A percentile compares a stretch with the other conserved stretches of the same genome.
phyloP scores from a whole-genome alignment of 2,329 filamentous ascomycete species.

The Ophiostoma himal-ulmi region DNA sequence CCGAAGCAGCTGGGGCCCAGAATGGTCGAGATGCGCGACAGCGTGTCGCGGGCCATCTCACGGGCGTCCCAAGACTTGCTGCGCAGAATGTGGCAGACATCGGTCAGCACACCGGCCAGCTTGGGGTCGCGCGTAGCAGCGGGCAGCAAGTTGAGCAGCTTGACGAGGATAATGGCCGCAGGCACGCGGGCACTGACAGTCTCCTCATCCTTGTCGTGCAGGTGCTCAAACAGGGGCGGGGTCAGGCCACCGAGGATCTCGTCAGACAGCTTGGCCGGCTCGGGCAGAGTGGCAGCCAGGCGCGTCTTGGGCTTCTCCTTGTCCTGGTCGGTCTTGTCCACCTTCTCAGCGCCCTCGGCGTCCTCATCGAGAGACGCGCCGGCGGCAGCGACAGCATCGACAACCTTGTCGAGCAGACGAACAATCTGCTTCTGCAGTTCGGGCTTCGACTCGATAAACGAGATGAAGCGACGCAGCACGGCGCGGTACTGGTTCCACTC shows the following conservation, averaged over 20 bases:
- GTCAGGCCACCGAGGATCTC: conserved; percentile 72
- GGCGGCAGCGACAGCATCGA: conserved; percentile 65
- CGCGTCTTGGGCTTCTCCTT: conserved; percentile 31
- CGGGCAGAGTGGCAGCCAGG: conserved; percentile 62
- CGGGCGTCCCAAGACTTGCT: conserved; percentile 83
- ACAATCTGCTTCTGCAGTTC: conserved; percentile 83
- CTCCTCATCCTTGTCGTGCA: conserved; percentile 91
- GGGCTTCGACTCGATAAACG: conserved; percentile 72
- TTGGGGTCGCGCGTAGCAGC: conserved; percentile 64
- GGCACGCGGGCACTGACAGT: conserved; percentile 90
- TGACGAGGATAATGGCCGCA: conserved; percentile 81
- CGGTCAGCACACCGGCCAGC: conserved; percentile 77
- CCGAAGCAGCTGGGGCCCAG: conserved; percentile 79
- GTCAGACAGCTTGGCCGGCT: conserved; percentile 58
- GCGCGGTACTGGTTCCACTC: conserved; percentile 90
- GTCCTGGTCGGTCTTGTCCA: conserved; percentile 25
- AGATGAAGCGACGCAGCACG: conserved; percentile 74
- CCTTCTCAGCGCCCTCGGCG: background rate
- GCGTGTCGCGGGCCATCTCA: conserved; percentile 83
- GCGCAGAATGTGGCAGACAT: conserved; percentile 86
- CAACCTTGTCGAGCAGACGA: conserved; percentile 71
- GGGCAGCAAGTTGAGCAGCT: conserved; percentile 76
- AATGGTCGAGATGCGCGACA: conserved; percentile 74
- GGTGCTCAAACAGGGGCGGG: conserved; percentile 72
- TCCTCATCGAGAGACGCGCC: conserved; percentile 32